Evolutionary conservation across 345 rosid genomes (phyloP), one percentile per base, ranked within the genome.

Genomic region (Sapria himalayana): DNA sequence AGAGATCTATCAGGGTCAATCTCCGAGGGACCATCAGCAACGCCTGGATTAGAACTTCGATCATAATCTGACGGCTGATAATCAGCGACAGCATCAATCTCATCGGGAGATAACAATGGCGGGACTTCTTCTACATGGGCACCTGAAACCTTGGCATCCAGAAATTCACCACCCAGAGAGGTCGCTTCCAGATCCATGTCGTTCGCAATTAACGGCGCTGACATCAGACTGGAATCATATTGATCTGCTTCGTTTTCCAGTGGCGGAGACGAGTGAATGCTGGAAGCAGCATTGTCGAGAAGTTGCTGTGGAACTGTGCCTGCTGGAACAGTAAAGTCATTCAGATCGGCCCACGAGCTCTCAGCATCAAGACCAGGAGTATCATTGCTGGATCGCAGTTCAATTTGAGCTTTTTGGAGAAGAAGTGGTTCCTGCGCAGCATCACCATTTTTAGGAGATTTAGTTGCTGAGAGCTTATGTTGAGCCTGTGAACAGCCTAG

Each of bases 401-500:
- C 73, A 23, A 53, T 33, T 39, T 62, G 63, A 44, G 64, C 46
- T 37, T 52, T 54, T 42, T 46, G 54, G 38, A 51, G 46, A 41
- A 31, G 42, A 45, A 52, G 33, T 41, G 57, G 63, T 31, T 72
- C 76, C 39, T 37, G 27, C 45, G 43, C 27, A 48, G 51, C 10
- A 55, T 57, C 66, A 51, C 47, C 55, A 44, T 44, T 39, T 21
- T 37, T 63, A 34, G 58, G 51, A 55, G 67, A 57, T 52, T 67
- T 65, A 7, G 58, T 64, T 35, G 53, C 29, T 13, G 72, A 54
- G 37, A 46, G 49, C 40, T 45, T 62, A 57, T 67, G 69, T 21
- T 61, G 64, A 51, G 65, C 77, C 91, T 76, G 64, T 40, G 62
- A 58, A 57, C 17, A 44, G 21, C 25, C 49, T 35, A 56, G 37